Conservation (phyloP, 306 rosid species). For the Prunus armeniaca region DNA sequence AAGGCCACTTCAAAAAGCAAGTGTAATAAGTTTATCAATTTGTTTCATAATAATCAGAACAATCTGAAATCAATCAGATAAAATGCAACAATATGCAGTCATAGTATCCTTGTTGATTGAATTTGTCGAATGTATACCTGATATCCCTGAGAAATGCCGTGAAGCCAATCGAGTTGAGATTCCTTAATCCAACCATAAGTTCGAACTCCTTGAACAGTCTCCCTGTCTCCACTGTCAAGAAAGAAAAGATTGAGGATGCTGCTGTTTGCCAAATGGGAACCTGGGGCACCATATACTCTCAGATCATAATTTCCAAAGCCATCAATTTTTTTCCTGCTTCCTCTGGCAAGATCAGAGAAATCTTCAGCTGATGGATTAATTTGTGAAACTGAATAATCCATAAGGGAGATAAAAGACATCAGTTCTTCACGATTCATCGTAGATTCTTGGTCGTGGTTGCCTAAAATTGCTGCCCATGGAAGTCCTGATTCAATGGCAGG, state of each 20-base stretch:
- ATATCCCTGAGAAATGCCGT: slow-evolving; percentile 43
- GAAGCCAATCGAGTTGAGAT: slow-evolving; percentile 86
- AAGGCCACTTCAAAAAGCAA: background rate
- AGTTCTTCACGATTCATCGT: slow-evolving; percentile 74
- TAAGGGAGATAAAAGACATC: slow-evolving; percentile 75
- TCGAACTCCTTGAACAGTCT: slow-evolving; percentile 55
- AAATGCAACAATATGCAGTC: background rate
- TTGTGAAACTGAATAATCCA: slow-evolving; percentile 86
- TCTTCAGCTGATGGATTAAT: slow-evolving; percentile 45
- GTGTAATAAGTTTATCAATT: background rate
- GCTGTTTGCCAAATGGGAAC: slow-evolving; percentile 71
- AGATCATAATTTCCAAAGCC: slow-evolving; percentile 86
- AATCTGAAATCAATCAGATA: background rate
- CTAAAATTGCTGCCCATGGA: slow-evolving; percentile 96
- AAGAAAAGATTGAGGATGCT: slow-evolving; percentile 76
- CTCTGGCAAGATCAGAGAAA: slow-evolving; percentile 25
- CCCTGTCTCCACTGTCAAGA: slow-evolving; percentile 89
- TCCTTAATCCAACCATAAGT: slow-evolving; percentile 89
- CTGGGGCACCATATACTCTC: slow-evolving; percentile 70
- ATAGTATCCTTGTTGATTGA: background rate
- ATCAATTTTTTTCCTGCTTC: slow-evolving; percentile 40
- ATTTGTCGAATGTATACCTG: slow-evolving; percentile 49
- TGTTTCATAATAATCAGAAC: too few relatives aligned
- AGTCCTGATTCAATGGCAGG: slow-evolving; percentile 77
- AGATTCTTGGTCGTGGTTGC: slow-evolving; percentile 97